Evolutionary conservation across 2,329 filamentous ascomycete species (phyloP), one percentile per base, ranked within the genome.

Genomic region (Scopulariopsis brevicaulis): DNA sequence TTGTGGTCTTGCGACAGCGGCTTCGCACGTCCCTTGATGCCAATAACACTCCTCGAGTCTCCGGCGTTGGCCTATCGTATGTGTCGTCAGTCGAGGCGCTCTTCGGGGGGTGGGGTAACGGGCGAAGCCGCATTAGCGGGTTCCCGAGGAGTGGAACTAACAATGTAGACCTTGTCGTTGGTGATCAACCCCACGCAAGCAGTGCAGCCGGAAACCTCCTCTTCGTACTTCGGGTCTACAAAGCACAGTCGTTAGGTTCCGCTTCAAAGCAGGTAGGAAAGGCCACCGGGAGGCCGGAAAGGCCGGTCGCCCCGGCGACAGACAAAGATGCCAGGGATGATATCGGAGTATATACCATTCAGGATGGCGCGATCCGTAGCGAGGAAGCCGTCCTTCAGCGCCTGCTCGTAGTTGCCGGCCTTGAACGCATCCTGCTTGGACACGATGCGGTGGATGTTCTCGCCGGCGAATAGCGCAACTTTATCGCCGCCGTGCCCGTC

Each of bases 1-100:
- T 99, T 99, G 80, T 99, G 94, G 72, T 99, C 94, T 70, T 96
- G 96, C n/a, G 94, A 99, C 60, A 99, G 80, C 56, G 94, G 94
- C 77, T 97, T 99, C 64, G 94, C 94, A 67, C 94, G 84, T 64
- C 94, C 94, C 77, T 97, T 99, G 68, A 99, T 90, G 66, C 94
- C 94, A 63, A 99, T 76, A 28, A 99, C 94, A 69, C 87, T 90
- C 77, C 94, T 85, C 62, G 94, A 99, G 73, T 99, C 94, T 69
- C 94, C 94, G 62, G 94, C 90, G 71, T 99, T 99, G 68, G 90
- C 94, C 94, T 99, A 65, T 57, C 58, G 37, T 25, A 54, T 25
- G 24, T 8, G 24, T 46, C 11, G 59, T 53, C 22, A 20, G 60
- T 57, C 35, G 58, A 51, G 20, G 14, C 18, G 55, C 46, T 22